Evolutionary conservation across 2,329 filamentous ascomycete genomes (phyloP).

Genomic region (Aspergillaceae sp.): DNA sequence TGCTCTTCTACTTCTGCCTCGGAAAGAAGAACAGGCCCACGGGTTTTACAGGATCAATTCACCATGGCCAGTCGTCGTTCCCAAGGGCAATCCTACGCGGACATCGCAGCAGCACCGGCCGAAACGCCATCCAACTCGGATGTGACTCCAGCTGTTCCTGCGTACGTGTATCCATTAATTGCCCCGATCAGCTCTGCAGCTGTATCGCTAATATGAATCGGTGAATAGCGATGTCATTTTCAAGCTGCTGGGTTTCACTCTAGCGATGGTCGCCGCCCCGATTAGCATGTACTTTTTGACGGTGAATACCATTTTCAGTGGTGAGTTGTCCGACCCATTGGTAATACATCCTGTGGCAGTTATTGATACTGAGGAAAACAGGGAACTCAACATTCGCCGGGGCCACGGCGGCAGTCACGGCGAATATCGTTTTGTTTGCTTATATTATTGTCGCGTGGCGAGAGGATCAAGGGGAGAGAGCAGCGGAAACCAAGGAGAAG

Average conservation of each 20-base stretch:
- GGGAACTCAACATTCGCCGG: constrained; percentile 86
- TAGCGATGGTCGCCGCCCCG: constrained; percentile 81
- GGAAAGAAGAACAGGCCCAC: neutral
- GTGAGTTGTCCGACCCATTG: constrained; percentile 39
- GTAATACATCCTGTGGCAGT: neutral
- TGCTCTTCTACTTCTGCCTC: no score
- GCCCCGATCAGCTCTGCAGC: constrained; percentile 1
- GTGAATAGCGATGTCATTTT: constrained; percentile 64
- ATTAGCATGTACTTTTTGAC: constrained; percentile 84
- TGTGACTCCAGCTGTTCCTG: constrained; percentile 74
- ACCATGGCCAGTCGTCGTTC: constrained; percentile 25
- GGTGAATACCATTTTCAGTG: constrained; percentile 66
- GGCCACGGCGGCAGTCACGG: constrained; percentile 74
- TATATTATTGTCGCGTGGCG: constrained; percentile 88
- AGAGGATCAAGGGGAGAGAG: constrained; percentile 76
- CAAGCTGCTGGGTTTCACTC: constrained; percentile 82
- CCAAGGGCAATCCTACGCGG: constrained; percentile 22
- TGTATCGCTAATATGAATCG: neutral
- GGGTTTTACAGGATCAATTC: neutral
- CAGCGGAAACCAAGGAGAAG: constrained; percentile 51
- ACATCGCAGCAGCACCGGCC: constrained; percentile 21
- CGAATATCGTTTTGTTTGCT: constrained; percentile 81
- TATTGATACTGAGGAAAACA: constrained; percentile 30
- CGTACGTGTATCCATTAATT: constrained; percentile 55
- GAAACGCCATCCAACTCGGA: constrained; percentile 52